These are phyloP conservation scores for Chaetomiaceae sp. DNA, from an alignment of 2,329 filamentous ascomycete species.

Conservation along the genomic window DNA sequence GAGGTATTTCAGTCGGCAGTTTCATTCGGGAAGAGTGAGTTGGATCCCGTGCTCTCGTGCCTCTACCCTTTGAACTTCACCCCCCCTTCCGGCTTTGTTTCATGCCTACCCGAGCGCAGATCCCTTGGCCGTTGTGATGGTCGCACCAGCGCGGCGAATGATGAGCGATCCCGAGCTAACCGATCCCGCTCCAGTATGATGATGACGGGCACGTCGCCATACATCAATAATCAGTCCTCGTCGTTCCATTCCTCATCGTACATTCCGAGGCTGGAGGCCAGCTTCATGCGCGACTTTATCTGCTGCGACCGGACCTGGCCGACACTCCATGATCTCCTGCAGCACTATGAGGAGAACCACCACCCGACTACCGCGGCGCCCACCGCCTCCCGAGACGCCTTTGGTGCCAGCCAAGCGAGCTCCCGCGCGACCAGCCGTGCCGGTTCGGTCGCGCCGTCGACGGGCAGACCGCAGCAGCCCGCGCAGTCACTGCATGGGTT, in stretches of 20 bases:
- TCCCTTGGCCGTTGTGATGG: neutral
- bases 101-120: neutral
- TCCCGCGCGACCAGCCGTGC: constrained; percentile 26
- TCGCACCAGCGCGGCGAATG: neutral
- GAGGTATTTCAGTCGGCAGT: constrained; percentile 90
- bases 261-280: constrained; percentile 90
- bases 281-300: constrained; percentile 95
- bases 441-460: constrained; percentile 20
- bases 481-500: constrained; percentile 25
- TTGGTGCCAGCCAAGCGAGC: constrained; percentile 19
- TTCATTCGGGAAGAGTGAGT: constrained; percentile 98
- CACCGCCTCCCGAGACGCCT: constrained; percentile 33
- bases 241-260: constrained; percentile 97
- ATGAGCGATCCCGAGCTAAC: neutral
- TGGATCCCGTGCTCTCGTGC: neutral
- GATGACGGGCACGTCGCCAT: constrained; percentile 95
- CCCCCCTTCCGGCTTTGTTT: constrained; percentile 9
- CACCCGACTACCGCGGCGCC: constrained; percentile 57
- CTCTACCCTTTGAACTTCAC: constrained; percentile 13
- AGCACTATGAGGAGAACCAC: constrained; percentile 95
- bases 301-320: constrained; percentile 89
- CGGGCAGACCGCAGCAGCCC: constrained; percentile 20
- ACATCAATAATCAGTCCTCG: constrained; percentile 75
- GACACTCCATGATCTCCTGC: constrained; percentile 88
- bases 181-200: constrained; percentile 61